Base-by-base conservation (phyloP, 441 rosid species). In the Populus hybrid region DNA sequence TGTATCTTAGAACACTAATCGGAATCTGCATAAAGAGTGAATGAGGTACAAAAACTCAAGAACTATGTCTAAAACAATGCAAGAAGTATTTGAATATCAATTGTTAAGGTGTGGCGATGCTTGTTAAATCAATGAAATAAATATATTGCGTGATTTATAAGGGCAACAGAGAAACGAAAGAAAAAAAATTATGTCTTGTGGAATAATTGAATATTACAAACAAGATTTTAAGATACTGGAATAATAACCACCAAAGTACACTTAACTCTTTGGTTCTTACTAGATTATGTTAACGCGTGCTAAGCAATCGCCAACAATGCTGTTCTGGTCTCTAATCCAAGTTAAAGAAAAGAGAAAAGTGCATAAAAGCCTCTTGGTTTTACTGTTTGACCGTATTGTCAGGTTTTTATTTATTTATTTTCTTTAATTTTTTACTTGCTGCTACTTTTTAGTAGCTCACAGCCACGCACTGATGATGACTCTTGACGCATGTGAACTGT, bases 401-500 rank as follows among this genome's bases (percentile, higher is more conserved):
- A 38, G 38, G 74, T 65, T n/a, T n/a, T 38, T 64, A 18, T 59
- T 42, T 69, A 0, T 64, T 75, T 66, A 7, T 45, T 10, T 8
- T 42, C 18, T 6, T 9, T 1, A 11, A 73, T 73, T 36, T 20
- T 20, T 24, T 74, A 56, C 9, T 9, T 7, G n/a, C 7, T 53
- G 1, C 80, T 79, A 83, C 76, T n/a, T 10, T 83, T 21, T 9
- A 81, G 84, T 78, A 80, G 85, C 78, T 80, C 81, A 82, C 76
- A 75, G 87, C 85, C 88, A 85, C 85, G 84, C 76, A 74, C 80
- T 76, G 83, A 56, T 82, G 84, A 81, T 83, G 84, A 81, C 65
- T 14, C 64, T 76, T 73, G 88, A 85, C 90, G 84, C 89, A 64
- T 86, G 90, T 85, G 87, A 76, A 82, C 71, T 79, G 83, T 65